phyloP scores from a whole-genome alignment of 2,329 filamentous ascomycete species.

The Celoporthe dispersa region DNA sequence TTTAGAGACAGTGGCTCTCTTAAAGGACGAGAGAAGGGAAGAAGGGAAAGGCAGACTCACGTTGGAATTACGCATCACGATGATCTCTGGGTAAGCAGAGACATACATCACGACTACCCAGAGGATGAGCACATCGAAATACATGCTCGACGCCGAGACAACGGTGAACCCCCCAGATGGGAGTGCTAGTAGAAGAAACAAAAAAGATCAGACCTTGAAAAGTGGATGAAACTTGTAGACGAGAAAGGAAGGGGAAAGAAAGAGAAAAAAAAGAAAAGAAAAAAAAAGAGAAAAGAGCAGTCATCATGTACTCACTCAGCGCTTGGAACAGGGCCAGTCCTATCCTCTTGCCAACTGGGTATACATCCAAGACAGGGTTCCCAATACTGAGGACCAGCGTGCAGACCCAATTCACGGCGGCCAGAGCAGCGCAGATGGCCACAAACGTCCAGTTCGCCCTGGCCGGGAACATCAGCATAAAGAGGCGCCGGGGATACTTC shows the following conservation, averaged over 20 bases:
- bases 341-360: constrained; percentile 50
- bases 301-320: constrained; percentile 17
- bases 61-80: constrained; percentile 57
- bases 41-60: constrained; percentile 34
- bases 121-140: constrained; percentile 46
- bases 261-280: too few relatives aligned
- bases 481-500: constrained; percentile 60
- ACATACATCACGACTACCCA: constrained; percentile 55
- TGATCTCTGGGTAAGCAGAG: constrained; percentile 49
- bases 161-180: constrained; percentile 60
- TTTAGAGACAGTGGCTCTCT: background rate
- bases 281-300: too few relatives aligned
- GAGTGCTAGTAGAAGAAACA: constrained; percentile 39
- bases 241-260: too few relatives aligned
- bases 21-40: background rate
- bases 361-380: constrained; percentile 49
- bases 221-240: too few relatives aligned
- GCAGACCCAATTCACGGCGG: constrained; percentile 55
- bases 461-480: constrained; percentile 67
- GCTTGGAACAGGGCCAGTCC: constrained; percentile 59
- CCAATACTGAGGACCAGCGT: constrained; percentile 59
- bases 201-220: background rate
- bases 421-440: constrained; percentile 51
- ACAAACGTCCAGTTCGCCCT: constrained; percentile 55
- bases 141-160: constrained; percentile 51